Base-by-base conservation (phyloP, 139 green algal genomes). In the Coelastrella sp. region DNA sequence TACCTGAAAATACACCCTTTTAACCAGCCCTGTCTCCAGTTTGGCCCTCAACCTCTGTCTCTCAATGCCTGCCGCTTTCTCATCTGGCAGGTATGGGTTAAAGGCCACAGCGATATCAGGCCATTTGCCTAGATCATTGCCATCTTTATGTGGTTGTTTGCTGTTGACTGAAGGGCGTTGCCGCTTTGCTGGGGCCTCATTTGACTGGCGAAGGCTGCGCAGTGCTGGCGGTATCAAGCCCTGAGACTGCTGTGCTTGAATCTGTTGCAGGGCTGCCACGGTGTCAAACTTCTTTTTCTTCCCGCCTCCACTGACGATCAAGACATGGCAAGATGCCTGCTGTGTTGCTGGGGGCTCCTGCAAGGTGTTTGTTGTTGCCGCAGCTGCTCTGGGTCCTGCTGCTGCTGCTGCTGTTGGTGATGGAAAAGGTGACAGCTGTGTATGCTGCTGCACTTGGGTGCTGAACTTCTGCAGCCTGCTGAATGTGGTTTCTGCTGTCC, bases 71-170 rank as follows among this genome's bases (percentile, higher is more conserved):
- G 81, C 61, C 9, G 85, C 85, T 17, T 70, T 6, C 24, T 88
- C 73, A 15, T 92, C 83, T 19, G 88, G 90, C 12, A 95, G 82
- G 88, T 94, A 96, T 0, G 93, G 93, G 81, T 96, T 96, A 89
- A 93, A 96, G 10, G 93, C 93, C 11, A 95, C 93, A 27, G 84
- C 84, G 57, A 88, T 59, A 6, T 19, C 5, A n/a, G 84, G 84
- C 84, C 22, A 60, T 49, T 3, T 3, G 1, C 35, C 35, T 49
- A 3, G 3, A 49, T 7, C 8, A 25, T 89, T 49, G 3, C 35
- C 35, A 49, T 49, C 35, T 49, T 3, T 49, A 1, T 49, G 35
- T 3, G 35, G 35, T 49, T 49, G 35, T 49, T 1, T 72, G 63
- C 63, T 72, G 63, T 17, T 72, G 4, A 17, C 15, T 72, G 63